These are phyloP conservation scores for Pseudogymnoascus destructans DNA, from an alignment of 2,329 filamentous ascomycete species.

Conservation along the genomic window DNA sequence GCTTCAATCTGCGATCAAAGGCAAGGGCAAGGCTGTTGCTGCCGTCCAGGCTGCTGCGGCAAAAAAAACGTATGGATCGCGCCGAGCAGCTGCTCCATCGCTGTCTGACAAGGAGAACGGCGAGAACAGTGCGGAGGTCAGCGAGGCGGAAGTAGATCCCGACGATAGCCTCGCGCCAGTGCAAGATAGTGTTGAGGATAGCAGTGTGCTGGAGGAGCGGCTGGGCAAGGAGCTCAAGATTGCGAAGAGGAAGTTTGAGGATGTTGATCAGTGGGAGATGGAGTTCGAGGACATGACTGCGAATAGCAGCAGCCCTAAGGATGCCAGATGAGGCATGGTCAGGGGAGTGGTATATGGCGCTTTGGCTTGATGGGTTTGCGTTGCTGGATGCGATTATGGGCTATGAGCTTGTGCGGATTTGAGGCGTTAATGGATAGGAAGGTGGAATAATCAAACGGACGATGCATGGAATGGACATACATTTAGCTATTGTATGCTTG, in stretches of 20 bases:
- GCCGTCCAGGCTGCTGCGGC: constrained; percentile 13
- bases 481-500: background rate
- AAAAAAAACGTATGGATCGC: constrained; percentile 36
- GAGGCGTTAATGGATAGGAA: background rate
- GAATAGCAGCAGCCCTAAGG: constrained; percentile 37
- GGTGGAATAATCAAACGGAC: background rate
- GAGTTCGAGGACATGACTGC: constrained; percentile 52
- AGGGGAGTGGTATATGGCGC: background rate
- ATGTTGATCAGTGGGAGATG: constrained; percentile 56
- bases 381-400: background rate
- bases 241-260: constrained; percentile 49
- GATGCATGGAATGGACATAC: background rate
- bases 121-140: constrained; percentile 25
- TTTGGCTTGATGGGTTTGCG: background rate
- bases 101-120: constrained; percentile 47
- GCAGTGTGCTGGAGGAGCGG: constrained; percentile 29
- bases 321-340: constrained; percentile 31
- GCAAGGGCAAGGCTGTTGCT: constrained; percentile 12
- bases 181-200: constrained; percentile 30
- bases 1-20: constrained; percentile 16
- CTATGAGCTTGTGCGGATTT: background rate
- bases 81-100: constrained; percentile 19
- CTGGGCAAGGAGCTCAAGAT: constrained; percentile 38
- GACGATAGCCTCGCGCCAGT: constrained; percentile 33
- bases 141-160: constrained; percentile 25